phyloP scores from a whole-genome alignment of 495 filamentous ascomycete genomes.

The Astrothelium subdiscretum region DNA sequence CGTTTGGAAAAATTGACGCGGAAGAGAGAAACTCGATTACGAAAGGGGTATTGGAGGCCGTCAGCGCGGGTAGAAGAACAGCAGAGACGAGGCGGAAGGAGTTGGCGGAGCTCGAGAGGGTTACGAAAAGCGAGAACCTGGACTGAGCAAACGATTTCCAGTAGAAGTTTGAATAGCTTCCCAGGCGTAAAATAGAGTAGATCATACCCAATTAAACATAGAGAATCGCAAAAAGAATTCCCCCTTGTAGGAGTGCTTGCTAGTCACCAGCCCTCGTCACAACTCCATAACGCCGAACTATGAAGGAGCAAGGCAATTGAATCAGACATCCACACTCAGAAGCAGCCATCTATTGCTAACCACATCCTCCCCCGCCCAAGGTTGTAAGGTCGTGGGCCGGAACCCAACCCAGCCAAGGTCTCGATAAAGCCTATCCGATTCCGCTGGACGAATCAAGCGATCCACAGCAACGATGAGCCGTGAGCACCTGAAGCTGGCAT shows the following conservation, averaged over 20 bases:
- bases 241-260: not conserved
- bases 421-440: constrained; percentile 52
- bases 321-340: constrained; percentile 72
- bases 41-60: constrained; percentile 21
- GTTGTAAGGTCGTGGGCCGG: constrained; percentile 61
- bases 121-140: not conserved
- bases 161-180: not conserved
- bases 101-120: not conserved
- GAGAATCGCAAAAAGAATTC: not conserved
- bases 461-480: constrained; percentile 73
- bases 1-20: constrained; percentile 16
- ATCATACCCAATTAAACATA: not conserved
- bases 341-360: constrained; percentile 71
- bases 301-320: no score
- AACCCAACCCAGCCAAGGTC: constrained; percentile 92
- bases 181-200: not conserved
- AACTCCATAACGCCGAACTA: no score
- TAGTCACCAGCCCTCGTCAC: no score
- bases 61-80: constrained; percentile 8
- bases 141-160: not conserved
- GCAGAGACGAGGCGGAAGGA: not conserved
- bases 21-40: constrained; percentile 21
- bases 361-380: constrained; percentile 50
- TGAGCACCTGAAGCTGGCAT: constrained; percentile 57
- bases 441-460: constrained; percentile 42